phyloP scores from a whole-genome alignment of 2,329 filamentous ascomycete species.

The Colletotrichum eleusines region DNA sequence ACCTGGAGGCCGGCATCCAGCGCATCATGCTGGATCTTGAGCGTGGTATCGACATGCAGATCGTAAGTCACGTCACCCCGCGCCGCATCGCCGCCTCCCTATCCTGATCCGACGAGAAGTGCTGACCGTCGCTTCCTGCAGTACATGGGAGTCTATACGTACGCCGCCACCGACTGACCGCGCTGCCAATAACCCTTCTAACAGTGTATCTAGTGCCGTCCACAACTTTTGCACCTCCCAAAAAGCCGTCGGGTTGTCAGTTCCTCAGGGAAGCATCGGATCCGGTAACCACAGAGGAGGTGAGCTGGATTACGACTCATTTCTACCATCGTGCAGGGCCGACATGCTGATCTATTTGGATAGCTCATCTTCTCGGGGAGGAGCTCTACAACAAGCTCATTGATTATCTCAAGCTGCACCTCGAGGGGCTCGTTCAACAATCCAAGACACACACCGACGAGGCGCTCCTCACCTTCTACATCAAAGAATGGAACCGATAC shows the following conservation, averaged over 20 bases:
- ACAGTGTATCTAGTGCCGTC: conserved; percentile 73
- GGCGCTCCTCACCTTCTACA: conserved; percentile 91
- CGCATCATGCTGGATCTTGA: conserved; percentile 94
- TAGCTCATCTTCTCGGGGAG: conserved; percentile 93
- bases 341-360: conserved; percentile 27
- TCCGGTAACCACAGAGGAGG: conserved; percentile 78
- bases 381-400: conserved; percentile 95
- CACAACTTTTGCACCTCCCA: conserved; percentile 99
- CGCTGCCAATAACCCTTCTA: conserved; percentile 47
- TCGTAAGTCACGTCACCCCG: conserved; percentile 64
- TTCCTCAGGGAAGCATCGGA: conserved; percentile 51
- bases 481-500: conserved; percentile 95
- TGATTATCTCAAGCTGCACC: conserved; percentile 83
- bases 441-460: conserved; percentile 89
- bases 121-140: conserved; percentile 49
- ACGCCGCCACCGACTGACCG: conserved; percentile 35
- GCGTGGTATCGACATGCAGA: conserved; percentile 93
- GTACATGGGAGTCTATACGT: conserved; percentile 99
- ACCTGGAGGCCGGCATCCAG: conserved; percentile 87
- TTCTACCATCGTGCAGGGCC: conserved; percentile 17
- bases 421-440: conserved; percentile 75
- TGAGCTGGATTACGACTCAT: conserved; percentile 48
- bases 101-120: neutral
- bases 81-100: conserved; percentile 38
- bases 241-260: conserved; percentile 79